A percentile compares a stretch with the other conserved stretches of the same genome.
Conservation (phyloP, 176 grass and related monocot genomes). For the Avena sativa region DNA sequence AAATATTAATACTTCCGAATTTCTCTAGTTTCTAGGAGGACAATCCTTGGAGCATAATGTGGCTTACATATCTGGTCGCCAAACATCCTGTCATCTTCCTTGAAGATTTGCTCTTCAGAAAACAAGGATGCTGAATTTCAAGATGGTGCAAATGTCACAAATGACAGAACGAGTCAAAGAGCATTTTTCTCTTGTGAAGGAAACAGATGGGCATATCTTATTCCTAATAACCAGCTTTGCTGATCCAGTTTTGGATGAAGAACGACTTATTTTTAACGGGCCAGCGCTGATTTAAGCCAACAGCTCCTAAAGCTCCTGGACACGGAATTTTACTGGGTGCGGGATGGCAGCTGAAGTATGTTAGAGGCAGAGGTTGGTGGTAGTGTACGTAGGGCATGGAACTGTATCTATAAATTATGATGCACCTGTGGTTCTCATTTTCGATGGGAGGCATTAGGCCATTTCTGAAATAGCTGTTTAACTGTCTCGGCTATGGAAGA, state of each 20-base stretch:
- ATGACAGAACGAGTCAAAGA: background rate
- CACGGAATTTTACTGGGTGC: background rate
- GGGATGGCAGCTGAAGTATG: constrained; percentile 10
- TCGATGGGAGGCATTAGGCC: background rate
- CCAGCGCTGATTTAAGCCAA: background rate
- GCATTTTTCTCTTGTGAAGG: background rate
- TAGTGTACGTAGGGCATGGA: constrained; percentile 26
- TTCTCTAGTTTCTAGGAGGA: constrained; percentile 41
- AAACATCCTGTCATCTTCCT: background rate
- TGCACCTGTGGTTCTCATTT: background rate
- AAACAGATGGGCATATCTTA: background rate
- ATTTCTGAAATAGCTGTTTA: background rate
- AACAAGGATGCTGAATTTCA: background rate
- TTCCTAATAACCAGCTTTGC: background rate
- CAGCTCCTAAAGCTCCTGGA: constrained; percentile 1
- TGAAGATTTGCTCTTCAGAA: constrained; percentile 31
- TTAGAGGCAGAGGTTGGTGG: constrained; percentile 4
- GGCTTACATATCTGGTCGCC: background rate
- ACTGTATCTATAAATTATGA: constrained; percentile 35
- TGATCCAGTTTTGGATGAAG: constrained; percentile 20
- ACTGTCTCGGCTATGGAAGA: background rate
- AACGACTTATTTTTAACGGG: background rate
- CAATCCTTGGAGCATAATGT: background rate
- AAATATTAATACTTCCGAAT: constrained; percentile 28
- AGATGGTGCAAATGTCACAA: background rate